A percentile compares a stretch with the other conserved stretches of the same genome.
phyloP scores from a whole-genome alignment of 1,139 yeast genomes.

The Hyphopichia khmerensis region DNA sequence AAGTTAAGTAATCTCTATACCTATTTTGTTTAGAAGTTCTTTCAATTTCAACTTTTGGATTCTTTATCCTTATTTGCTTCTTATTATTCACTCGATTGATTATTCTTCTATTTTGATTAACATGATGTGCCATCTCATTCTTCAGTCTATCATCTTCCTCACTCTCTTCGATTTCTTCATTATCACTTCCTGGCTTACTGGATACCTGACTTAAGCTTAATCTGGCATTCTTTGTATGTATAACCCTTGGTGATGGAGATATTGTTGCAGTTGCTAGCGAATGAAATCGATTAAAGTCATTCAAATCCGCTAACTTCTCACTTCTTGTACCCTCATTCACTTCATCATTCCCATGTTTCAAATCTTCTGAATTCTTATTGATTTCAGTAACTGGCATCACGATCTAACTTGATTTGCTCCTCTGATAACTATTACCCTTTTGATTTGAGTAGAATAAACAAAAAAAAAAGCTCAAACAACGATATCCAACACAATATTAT shows the following conservation, averaged over 20 bases:
- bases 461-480: no score
- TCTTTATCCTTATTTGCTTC: not conserved
- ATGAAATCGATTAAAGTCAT: no score
- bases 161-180: not conserved
- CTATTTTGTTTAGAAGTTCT: not conserved
- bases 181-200: not conserved
- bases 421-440: no score
- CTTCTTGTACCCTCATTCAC: not conserved
- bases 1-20: not conserved
- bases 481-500: no score
- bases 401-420: no score
- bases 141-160: not conserved
- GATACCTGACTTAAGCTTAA: no score
- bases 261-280: no score
- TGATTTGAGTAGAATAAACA: no score
- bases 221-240: no score
- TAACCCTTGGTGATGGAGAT: no score
- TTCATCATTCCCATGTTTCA: not conserved
- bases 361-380: slow-evolving; percentile 3
- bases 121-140: not conserved
- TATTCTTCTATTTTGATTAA: not conserved
- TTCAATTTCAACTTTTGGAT: not conserved
- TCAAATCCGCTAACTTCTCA: not conserved
- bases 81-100: not conserved
- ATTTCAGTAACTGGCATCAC: slow-evolving; percentile 12